Evolutionary conservation across 2,329 filamentous ascomycete species (phyloP).

Genomic region (Xylaria hypoxylon): DNA sequence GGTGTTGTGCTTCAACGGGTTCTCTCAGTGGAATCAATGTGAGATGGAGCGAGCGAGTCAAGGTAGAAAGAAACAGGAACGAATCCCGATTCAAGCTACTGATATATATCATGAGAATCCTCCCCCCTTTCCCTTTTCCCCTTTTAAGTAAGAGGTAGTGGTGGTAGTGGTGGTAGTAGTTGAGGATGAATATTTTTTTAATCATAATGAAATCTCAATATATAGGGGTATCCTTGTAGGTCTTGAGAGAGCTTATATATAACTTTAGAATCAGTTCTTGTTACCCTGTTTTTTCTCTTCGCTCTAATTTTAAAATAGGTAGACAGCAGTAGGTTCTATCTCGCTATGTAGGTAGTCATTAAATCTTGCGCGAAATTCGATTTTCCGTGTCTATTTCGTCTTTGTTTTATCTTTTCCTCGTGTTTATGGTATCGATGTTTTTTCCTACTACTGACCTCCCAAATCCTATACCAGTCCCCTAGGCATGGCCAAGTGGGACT

Average conservation of each 20-base stretch:
- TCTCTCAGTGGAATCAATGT: not conserved
- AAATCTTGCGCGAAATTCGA: not conserved
- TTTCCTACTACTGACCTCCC: not conserved
- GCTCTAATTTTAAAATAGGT: not conserved
- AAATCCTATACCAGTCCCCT: not conserved
- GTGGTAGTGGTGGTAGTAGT: too few species aligned
- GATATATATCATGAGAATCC: not conserved
- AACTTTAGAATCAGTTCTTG: too few species aligned
- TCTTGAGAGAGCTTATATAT: too few species aligned
- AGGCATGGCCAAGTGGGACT: not conserved
- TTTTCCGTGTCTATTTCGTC: conserved; percentile 3
- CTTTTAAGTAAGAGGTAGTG: not conserved
- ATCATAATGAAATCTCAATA: not conserved
- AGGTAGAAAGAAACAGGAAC: not conserved
- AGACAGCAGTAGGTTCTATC: conserved; percentile 6
- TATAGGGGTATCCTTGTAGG: not conserved
- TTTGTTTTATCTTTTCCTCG: not conserved
- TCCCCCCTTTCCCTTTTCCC: not conserved
- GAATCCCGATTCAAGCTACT: not conserved
- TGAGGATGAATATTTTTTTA: not conserved
- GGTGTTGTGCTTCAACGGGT: too few species aligned
- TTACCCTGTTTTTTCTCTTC: not conserved
- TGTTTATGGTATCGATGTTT: not conserved
- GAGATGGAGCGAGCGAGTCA: not conserved
- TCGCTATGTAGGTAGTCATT: not conserved